Conservation (phyloP, 306 rosid species). For the Dalbergia cultrata region DNA sequence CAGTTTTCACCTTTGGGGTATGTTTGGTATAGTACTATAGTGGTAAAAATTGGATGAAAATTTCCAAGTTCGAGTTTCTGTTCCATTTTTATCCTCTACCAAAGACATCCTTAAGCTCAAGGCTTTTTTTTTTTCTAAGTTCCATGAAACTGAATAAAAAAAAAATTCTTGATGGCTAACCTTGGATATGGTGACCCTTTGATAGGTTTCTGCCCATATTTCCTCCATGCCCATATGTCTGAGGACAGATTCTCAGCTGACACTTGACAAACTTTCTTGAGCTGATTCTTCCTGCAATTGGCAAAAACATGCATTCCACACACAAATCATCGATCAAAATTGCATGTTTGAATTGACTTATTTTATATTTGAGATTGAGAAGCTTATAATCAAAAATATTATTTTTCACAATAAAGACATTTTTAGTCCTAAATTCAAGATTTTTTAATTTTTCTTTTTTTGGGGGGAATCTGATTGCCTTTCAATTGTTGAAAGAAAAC, state of each 20-base stretch:
- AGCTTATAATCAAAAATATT: no score
- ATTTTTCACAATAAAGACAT: not conserved
- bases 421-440: conserved; percentile 34
- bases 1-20: no score
- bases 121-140: not conserved
- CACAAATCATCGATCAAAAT: conserved; percentile 5
- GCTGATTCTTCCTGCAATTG: conserved; percentile 79
- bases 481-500: not conserved
- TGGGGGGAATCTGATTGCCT: conserved; percentile 7
- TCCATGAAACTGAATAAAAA: not conserved
- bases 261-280: conserved; percentile 89
- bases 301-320: conserved; percentile 21
- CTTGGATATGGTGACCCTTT: conserved; percentile 99
- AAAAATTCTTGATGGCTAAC: conserved; percentile 48
- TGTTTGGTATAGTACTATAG: no score
- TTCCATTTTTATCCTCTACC: no score
- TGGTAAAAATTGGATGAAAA: no score
- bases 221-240: conserved; percentile 98
- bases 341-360: no score
- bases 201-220: conserved; percentile 98
- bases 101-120: not conserved
- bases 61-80: no score
- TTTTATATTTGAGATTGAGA: no score
- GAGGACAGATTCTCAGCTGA: conserved; percentile 87
- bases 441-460: not conserved